Conservation (phyloP, 2,329 filamentous ascomycete species). For the Colletotrichum sp. region DNA sequence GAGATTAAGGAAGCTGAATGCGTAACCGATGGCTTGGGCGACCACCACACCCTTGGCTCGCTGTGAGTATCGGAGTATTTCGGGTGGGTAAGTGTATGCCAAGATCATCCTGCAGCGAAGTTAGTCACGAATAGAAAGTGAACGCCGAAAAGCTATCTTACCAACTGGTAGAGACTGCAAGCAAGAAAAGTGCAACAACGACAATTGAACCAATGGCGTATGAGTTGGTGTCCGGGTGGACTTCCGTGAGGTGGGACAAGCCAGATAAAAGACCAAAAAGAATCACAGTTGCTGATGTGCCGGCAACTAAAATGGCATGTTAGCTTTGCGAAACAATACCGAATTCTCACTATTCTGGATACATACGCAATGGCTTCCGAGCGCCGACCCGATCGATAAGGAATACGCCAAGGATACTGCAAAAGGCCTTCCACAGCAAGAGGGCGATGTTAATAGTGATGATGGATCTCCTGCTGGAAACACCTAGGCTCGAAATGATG, state of each 20-base stretch:
- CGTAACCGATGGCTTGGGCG: neutral
- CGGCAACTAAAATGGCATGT: neutral
- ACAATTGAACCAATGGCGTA: neutral
- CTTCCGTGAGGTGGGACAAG: neutral
- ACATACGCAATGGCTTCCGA: neutral
- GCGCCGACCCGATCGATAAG: neutral
- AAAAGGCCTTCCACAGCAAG: neutral
- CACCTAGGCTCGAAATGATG: neutral
- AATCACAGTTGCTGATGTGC: neutral
- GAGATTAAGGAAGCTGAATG: neutral
- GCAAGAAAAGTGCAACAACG: neutral
- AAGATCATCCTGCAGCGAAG: neutral
- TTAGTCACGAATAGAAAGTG: neutral
- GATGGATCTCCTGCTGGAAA: neutral
- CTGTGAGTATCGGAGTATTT: neutral
- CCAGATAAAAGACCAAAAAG: neutral
- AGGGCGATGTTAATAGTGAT: neutral
- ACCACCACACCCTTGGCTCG: neutral
- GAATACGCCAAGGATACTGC: neutral
- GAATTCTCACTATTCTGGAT: rapidly evolving
- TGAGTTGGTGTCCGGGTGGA: neutral
- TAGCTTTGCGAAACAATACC: neutral
- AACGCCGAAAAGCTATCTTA: neutral
- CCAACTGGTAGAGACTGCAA: neutral
- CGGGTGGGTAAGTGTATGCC: neutral